A percentile compares a stretch with the other conserved stretches of the same genome.
phyloP scores from a whole-genome alignment of 179 eudicot species.

The Heliamphora pulchella region DNA sequence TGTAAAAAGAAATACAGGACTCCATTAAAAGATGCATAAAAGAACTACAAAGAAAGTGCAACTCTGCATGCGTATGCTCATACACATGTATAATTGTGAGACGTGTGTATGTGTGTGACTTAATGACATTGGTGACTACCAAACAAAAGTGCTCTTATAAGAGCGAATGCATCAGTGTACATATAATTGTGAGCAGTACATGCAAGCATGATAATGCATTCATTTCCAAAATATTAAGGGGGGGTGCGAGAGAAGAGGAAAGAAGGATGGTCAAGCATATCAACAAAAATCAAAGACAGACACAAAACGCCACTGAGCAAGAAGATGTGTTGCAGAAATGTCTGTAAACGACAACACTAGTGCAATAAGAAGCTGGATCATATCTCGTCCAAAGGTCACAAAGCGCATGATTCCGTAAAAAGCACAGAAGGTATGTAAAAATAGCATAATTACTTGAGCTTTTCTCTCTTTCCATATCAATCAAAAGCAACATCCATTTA shows the following conservation, averaged over 20 bases:
- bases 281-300: too few species aligned
- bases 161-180: too few species aligned
- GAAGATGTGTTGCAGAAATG: too few species aligned
- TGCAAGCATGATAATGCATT: neutral
- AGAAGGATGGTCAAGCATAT: conserved; percentile 10
- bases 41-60: neutral
- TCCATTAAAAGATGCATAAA: neutral
- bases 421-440: too few species aligned
- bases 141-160: neutral
- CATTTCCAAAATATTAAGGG: neutral
- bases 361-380: too few species aligned
- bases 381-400: too few species aligned
- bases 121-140: neutral
- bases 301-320: too few species aligned
- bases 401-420: too few species aligned
- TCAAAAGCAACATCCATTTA: too few species aligned
- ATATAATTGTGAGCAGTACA: neutral
- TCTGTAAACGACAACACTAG: too few species aligned
- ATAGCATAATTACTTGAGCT: too few species aligned
- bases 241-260: neutral
- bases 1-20: neutral
- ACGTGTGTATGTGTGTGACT: neutral
- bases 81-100: neutral
- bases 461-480: too few species aligned
- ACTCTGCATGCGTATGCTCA: neutral